These are phyloP conservation scores for Apiotrichum brassicae DNA, from an alignment of 1,284 basidiomycete species.

Conservation along the genomic window DNA sequence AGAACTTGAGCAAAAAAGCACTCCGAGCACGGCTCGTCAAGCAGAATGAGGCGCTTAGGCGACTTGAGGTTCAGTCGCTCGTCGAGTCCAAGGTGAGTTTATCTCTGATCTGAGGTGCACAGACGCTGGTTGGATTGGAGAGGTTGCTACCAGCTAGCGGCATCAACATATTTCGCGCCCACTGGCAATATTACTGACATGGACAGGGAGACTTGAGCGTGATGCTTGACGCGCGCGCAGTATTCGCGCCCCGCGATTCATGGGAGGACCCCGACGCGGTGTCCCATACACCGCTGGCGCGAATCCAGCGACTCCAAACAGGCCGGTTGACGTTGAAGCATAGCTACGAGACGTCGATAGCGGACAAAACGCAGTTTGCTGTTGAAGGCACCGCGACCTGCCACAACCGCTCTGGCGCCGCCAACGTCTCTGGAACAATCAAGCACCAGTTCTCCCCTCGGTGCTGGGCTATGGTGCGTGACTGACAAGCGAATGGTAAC, in stretches of 20 bases:
- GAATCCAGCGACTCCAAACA: conserved; percentile 29
- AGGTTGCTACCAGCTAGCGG: too few relatives aligned
- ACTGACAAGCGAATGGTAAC: neutral
- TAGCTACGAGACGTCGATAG: conserved; percentile 43
- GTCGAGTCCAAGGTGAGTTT: conserved; percentile 48
- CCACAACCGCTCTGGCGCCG: conserved; percentile 46
- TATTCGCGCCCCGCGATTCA: conserved; percentile 31
- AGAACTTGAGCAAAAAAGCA: conserved; percentile 44
- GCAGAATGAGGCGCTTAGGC: conserved; percentile 45
- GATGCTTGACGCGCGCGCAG: conserved; percentile 41
- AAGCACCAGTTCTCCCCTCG: conserved; percentile 50
- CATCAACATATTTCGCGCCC: too few relatives aligned
- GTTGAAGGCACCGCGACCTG: conserved; percentile 46
- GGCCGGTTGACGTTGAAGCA: conserved; percentile 43
- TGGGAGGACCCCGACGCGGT: conserved; percentile 34
- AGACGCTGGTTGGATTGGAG: too few relatives aligned
- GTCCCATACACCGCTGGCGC: conserved; percentile 29
- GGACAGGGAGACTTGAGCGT: conserved; percentile 32
- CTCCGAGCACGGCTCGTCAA: conserved; percentile 48
- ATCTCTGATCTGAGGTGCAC: too few relatives aligned
- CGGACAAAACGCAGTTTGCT: conserved; percentile 34
- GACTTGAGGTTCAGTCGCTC: conserved; percentile 49
- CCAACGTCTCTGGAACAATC: conserved; percentile 50
- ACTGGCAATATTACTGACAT: neutral
- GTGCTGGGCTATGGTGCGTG: conserved; percentile 42